Conservation (phyloP, 73 alveolate genomes). For the Strombidium stylifer region DNA sequence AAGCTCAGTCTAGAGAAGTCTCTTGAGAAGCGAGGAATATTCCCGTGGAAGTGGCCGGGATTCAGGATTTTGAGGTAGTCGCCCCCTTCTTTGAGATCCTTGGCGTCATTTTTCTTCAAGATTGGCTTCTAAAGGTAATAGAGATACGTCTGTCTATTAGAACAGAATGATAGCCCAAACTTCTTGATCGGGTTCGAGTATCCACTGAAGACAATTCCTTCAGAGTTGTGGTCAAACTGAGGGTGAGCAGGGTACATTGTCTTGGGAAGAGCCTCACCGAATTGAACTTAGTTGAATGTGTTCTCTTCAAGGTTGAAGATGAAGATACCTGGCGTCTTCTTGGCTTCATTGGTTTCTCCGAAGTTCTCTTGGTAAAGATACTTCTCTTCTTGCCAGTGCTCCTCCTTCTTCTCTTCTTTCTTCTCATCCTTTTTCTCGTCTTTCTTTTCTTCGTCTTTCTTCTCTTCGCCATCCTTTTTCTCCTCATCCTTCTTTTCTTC, state of each 20-base stretch:
- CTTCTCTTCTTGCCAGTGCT: conserved; percentile 17
- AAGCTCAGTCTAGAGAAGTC: conserved; percentile 33
- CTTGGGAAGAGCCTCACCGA: not conserved
- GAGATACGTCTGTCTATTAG: conserved; percentile 39
- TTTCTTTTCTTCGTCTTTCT: conserved; percentile 21
- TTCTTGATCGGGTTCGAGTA: conserved; percentile 4
- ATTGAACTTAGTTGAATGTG: conserved; percentile 1
- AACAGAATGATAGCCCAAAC: conserved; percentile 46
- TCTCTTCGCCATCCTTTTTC: not conserved
- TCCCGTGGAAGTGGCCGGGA: conserved; percentile 19
- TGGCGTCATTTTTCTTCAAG: conserved; percentile 12
- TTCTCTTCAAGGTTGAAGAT: conserved; percentile 17
- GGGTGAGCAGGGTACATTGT: conserved; percentile 33
- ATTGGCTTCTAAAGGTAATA: conserved; percentile 23
- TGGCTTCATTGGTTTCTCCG: conserved; percentile 44
- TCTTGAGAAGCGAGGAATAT: conserved; percentile 33
- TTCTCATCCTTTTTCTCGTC: conserved; percentile 11
- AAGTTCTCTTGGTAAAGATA: conserved; percentile 24
- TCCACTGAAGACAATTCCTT: conserved; percentile 45
- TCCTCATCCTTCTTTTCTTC: not conserved
- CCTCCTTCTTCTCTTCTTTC: conserved; percentile 12
- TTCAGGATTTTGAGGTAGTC: conserved; percentile 29
- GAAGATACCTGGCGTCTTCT: conserved; percentile 30
- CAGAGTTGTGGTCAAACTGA: conserved; percentile 34
- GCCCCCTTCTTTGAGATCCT: not conserved